phyloP scores from a whole-genome alignment of 805 yeast genomes.

The Blastobotrys mokoenaii region DNA sequence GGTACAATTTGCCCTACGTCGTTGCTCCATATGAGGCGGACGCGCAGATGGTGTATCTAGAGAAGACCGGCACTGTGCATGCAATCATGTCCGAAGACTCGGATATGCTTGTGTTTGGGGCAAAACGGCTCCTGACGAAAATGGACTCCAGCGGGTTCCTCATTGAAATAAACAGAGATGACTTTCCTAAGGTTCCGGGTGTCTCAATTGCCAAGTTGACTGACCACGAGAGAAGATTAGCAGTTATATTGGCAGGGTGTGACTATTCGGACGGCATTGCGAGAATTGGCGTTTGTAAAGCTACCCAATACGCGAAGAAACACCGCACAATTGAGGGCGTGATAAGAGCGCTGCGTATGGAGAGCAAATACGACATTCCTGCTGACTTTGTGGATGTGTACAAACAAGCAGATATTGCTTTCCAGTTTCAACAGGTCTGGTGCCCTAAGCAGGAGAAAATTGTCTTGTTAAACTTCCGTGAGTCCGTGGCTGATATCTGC shows the following conservation, averaged over 20 bases:
- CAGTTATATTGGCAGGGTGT: constrained; percentile 92
- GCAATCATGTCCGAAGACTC: constrained; percentile 93
- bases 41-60: constrained; percentile 89
- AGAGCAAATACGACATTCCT: constrained; percentile 48
- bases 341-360: constrained; percentile 40
- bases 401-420: constrained; percentile 63
- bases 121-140: constrained; percentile 67
- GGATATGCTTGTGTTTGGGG: constrained; percentile 85
- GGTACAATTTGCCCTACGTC: constrained; percentile 51
- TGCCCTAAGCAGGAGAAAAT: constrained; percentile 47
- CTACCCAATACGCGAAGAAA: constrained; percentile 50
- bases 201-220: constrained; percentile 37
- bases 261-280: constrained; percentile 87
- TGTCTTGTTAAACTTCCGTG: constrained; percentile 52
- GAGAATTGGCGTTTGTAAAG: constrained; percentile 72
- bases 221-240: constrained; percentile 53
- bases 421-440: constrained; percentile 78
- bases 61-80: constrained; percentile 61
- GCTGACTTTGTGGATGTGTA: constrained; percentile 51
- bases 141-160: constrained; percentile 63
- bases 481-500: constrained; percentile 19
- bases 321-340: constrained; percentile 42
- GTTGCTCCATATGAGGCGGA: constrained; percentile 99
- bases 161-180: constrained; percentile 53
- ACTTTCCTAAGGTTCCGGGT: constrained; percentile 35